phyloP scores from a whole-genome alignment of 306 rosid species.

The Lupinus albus region DNA sequence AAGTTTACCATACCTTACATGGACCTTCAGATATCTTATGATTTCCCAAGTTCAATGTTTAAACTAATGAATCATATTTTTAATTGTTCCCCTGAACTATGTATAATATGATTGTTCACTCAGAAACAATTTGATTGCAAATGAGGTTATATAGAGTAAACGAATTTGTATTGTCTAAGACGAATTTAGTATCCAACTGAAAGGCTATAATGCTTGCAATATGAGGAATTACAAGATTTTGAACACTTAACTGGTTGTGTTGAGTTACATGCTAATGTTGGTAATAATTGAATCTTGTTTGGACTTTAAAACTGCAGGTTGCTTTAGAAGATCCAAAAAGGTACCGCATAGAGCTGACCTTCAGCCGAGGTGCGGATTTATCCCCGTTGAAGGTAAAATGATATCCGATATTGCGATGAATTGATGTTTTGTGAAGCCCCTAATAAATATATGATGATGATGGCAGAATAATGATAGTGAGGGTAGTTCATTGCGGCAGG shows the following conservation, averaged over 20 bases:
- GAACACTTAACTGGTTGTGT: constrained; percentile 10
- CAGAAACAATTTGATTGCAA: constrained; percentile 19
- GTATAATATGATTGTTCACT: constrained; percentile 18
- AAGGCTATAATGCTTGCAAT: constrained; percentile 31
- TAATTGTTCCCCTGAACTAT: constrained; percentile 2
- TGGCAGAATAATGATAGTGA: constrained; percentile 52
- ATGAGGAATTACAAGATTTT: not conserved
- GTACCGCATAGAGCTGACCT: constrained; percentile 86
- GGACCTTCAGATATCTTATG: constrained; percentile 15
- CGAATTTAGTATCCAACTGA: constrained; percentile 17
- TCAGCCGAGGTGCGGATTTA: constrained; percentile 96
- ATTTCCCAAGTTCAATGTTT: constrained; percentile 14
- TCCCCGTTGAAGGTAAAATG: constrained; percentile 89
- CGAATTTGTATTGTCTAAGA: too few species aligned
- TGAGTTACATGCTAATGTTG: constrained; percentile 4
- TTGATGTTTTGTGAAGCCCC: too few species aligned
- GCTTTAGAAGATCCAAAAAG: constrained; percentile 82
- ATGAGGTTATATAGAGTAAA: constrained; percentile 11
- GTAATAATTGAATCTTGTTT: constrained; percentile 34
- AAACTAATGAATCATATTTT: not conserved
- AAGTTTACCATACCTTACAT: not conserved
- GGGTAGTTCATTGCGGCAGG: constrained; percentile 80
- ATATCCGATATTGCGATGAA: too few species aligned
- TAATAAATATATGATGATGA: too few species aligned
- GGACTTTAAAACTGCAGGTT: constrained; percentile 64